These are phyloP conservation scores for Trichoderma citrinoviride DNA, from an alignment of 2,329 filamentous ascomycete species.

Conservation along the genomic window DNA sequence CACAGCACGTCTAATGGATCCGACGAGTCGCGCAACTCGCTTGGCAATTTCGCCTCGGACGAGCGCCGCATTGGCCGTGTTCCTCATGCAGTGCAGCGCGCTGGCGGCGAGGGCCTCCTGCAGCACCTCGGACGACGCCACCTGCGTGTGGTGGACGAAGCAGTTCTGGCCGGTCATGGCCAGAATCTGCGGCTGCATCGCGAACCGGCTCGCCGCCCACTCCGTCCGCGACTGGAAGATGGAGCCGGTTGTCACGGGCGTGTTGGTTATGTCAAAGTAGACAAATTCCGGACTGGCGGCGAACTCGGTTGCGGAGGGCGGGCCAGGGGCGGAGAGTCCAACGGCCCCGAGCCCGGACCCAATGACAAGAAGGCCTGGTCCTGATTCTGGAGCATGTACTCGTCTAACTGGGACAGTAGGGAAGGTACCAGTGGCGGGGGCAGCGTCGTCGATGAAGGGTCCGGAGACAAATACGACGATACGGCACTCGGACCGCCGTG, in stretches of 20 bases:
- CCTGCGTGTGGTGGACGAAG: slow-evolving; percentile 15
- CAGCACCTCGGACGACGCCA: slow-evolving; percentile 14
- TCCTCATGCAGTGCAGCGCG: slow-evolving; percentile 14
- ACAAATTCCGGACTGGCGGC: slow-evolving; percentile 4
- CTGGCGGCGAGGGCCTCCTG: slow-evolving; percentile 17
- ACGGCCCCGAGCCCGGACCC: not conserved
- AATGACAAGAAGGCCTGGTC: slow-evolving; percentile 1
- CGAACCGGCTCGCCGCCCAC: not conserved
- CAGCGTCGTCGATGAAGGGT: not conserved
- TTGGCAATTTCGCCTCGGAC: slow-evolving; percentile 12
- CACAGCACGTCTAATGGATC: slow-evolving; percentile 1
- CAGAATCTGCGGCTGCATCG: slow-evolving; percentile 11
- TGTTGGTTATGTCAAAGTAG: slow-evolving; percentile 1
- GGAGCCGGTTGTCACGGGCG: not conserved
- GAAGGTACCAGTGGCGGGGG: slow-evolving; percentile 4
- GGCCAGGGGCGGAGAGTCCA: not conserved
- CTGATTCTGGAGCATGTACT: slow-evolving; percentile 1
- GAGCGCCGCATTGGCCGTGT: slow-evolving; percentile 12
- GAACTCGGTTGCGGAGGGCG: not conserved
- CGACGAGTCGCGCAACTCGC: slow-evolving; percentile 6
- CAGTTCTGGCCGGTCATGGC: slow-evolving; percentile 13
- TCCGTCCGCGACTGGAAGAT: slow-evolving; percentile 5
- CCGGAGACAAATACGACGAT: not conserved
- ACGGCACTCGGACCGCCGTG: not conserved
- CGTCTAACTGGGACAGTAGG: slow-evolving; percentile 8